Percentiles rank a stretch among this genome's conserved stretches.
Evolutionary conservation across 495 filamentous ascomycete species (phyloP).

Genomic region (Xylaria venustula): DNA sequence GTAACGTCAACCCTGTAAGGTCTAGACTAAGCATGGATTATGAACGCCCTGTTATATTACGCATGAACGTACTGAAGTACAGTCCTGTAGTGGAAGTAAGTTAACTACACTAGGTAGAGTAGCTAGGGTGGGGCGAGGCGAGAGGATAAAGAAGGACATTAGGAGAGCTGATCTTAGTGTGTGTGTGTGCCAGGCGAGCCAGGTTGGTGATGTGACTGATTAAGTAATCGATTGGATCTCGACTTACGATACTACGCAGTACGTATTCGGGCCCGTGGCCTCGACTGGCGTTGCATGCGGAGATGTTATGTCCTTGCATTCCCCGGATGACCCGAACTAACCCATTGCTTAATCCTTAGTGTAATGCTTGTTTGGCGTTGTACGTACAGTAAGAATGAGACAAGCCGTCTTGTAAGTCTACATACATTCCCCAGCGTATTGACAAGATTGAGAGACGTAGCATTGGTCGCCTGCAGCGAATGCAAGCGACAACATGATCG

Average conservation of each 20-base stretch:
- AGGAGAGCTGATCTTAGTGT: neutral
- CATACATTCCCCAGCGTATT: neutral
- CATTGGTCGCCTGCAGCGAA: neutral
- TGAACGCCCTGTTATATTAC: neutral
- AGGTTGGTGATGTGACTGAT: neutral
- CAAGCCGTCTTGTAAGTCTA: neutral
- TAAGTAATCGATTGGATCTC: neutral
- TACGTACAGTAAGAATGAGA: slow-evolving; percentile 7
- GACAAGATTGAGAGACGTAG: too few relatives aligned
- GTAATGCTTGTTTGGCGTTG: neutral
- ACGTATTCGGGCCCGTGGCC: too few relatives aligned
- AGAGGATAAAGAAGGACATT: too few relatives aligned
- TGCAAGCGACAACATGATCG: neutral
- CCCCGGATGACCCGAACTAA: slow-evolving; percentile 6
- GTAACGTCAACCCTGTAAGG: neutral
- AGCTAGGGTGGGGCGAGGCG: too few relatives aligned
- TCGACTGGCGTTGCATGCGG: neutral
- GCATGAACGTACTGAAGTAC: neutral
- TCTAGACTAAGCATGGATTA: neutral
- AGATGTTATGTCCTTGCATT: neutral
- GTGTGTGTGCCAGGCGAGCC: too few relatives aligned
- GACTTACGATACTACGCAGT: too few relatives aligned
- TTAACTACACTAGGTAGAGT: too few relatives aligned
- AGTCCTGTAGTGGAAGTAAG: too few relatives aligned
- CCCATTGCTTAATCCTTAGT: neutral